Evolutionary conservation across 2,329 filamentous ascomycete genomes (phyloP).

Genomic region (Hymenoscyphus albidus): DNA sequence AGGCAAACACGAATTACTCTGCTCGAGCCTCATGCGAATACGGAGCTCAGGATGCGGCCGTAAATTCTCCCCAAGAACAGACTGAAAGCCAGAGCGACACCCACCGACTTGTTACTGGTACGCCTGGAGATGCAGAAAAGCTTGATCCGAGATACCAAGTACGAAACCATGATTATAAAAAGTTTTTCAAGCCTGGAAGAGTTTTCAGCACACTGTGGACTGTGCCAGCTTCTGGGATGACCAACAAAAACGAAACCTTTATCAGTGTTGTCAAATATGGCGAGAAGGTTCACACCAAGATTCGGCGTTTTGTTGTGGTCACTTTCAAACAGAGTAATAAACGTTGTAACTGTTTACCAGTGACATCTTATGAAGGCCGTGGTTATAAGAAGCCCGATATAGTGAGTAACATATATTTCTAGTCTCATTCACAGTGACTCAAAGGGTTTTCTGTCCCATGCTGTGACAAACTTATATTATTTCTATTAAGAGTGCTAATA

Average conservation of each 20-base stretch:
- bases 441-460: background rate
- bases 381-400: slow-evolving; percentile 23
- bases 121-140: slow-evolving; percentile 11
- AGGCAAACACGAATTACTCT: background rate
- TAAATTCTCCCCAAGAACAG: background rate
- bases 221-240: slow-evolving; percentile 11
- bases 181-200: slow-evolving; percentile 24
- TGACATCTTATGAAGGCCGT: slow-evolving; percentile 19
- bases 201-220: slow-evolving; percentile 29
- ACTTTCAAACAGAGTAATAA: slow-evolving; percentile 10
- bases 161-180: slow-evolving; percentile 22
- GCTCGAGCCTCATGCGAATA: background rate
- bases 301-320: slow-evolving; percentile 28
- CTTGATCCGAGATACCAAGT: slow-evolving; percentile 21
- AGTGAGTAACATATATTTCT: background rate
- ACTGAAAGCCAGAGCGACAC: background rate
- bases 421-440: background rate
- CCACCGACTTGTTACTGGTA: slow-evolving; percentile 13
- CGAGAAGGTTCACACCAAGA: slow-evolving; percentile 23
- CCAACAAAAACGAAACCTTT: slow-evolving; percentile 17
- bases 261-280: slow-evolving; percentile 17
- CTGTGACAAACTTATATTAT: no score
- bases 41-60: background rate
- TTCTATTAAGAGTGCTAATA: background rate
- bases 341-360: slow-evolving; percentile 22